Conservation (phyloP, 148 eudicot genomes). For the Selenicereus undatus region DNA sequence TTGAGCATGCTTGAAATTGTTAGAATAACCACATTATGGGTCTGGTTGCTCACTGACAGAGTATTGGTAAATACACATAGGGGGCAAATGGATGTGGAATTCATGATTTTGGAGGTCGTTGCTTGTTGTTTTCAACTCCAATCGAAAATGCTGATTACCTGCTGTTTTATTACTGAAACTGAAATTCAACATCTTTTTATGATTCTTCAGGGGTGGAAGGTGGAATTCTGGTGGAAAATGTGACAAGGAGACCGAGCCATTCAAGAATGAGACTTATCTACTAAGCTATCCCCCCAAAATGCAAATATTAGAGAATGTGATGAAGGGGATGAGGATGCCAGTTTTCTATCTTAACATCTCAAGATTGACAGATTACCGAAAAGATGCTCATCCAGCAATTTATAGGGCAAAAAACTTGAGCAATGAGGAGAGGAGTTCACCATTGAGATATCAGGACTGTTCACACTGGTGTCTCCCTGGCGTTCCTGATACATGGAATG, state of each 20-base stretch:
- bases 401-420: conserved; percentile 41
- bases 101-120: neutral
- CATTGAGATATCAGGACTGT: conserved; percentile 54
- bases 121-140: too few species aligned
- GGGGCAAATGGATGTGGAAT: neutral
- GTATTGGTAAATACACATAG: neutral
- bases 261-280: conserved; percentile 36
- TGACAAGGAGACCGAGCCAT: conserved; percentile 53
- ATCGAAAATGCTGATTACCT: too few species aligned
- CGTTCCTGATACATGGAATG: conserved; percentile 80
- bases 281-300: conserved; percentile 35
- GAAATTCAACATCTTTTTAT: neutral
- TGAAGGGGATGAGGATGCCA: conserved; percentile 42
- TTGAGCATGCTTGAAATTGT: neutral
- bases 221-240: conserved; percentile 81
- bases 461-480: conserved; percentile 92
- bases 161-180: neutral
- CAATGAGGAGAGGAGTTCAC: conserved; percentile 44
- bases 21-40: neutral
- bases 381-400: conserved; percentile 67
- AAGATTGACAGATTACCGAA: conserved; percentile 52
- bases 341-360: conserved; percentile 61
- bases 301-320: conserved; percentile 40
- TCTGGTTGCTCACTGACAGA: neutral
- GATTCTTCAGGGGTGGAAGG: conserved; percentile 47